Evolutionary conservation across 345 rosid genomes (phyloP).

Genomic region (Noccaea caerulescens): DNA sequence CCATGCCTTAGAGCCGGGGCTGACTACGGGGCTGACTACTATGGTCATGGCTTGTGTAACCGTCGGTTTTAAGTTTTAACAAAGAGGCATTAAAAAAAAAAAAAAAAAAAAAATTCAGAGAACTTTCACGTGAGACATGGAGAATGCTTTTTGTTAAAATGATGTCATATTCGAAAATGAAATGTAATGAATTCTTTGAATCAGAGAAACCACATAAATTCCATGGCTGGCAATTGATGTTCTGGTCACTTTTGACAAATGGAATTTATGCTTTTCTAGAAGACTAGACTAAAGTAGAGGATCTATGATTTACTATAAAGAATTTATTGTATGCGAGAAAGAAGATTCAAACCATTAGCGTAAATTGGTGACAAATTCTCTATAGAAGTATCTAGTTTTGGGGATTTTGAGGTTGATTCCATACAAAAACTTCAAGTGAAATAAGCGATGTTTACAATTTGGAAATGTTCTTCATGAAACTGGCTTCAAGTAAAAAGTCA

Average conservation of each 20-base stretch:
- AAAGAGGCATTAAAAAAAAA: too few relatives aligned
- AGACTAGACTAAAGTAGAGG: background rate
- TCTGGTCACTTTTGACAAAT: background rate
- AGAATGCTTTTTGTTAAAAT: too few relatives aligned
- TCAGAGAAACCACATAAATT: background rate
- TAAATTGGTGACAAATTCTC: background rate
- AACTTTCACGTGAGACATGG: background rate
- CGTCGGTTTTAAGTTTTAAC: too few relatives aligned
- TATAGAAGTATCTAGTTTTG: background rate
- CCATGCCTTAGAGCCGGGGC: too few relatives aligned
- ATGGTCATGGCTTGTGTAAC: too few relatives aligned
- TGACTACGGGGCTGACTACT: too few relatives aligned
- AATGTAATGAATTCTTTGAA: too few relatives aligned
- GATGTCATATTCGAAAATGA: background rate
- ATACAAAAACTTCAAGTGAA: background rate
- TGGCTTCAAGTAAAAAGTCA: background rate
- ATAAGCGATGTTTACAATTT: background rate
- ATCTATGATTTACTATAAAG: background rate
- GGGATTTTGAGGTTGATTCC: background rate
- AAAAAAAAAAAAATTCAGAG: background rate
- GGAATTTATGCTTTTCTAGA: constrained; percentile 2
- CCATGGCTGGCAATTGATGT: background rate
- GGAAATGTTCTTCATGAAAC: background rate
- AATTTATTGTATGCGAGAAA: too few relatives aligned
- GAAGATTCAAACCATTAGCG: background rate